phyloP scores from a whole-genome alignment of 139 green algal species.

The Pedinophyceae sp. region DNA sequence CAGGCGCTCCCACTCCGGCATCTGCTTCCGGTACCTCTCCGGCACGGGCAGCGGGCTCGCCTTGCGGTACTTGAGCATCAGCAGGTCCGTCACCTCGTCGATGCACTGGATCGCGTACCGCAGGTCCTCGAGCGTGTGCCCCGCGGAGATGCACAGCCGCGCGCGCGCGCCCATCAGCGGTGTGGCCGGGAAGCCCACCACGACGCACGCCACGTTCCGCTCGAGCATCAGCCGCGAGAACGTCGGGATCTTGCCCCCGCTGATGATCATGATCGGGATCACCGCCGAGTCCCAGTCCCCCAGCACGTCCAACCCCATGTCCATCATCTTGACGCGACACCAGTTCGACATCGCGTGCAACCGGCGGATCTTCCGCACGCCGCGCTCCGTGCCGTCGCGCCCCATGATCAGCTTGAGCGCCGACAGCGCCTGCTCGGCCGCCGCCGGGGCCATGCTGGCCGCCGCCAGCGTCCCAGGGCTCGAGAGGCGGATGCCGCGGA shows the following conservation, averaged over 20 bases:
- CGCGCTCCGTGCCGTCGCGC: constrained; percentile 27
- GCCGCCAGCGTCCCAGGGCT: constrained; percentile 69
- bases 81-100: constrained; percentile 9
- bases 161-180: constrained; percentile 63
- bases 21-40: neutral
- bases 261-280: constrained; percentile 96
- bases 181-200: constrained; percentile 94
- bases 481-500: constrained; percentile 54
- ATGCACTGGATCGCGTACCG: constrained; percentile 54
- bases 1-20: neutral
- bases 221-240: constrained; percentile 57
- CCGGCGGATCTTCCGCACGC: constrained; percentile 56
- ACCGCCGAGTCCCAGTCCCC: constrained; percentile 88
- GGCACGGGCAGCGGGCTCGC: too few species aligned
- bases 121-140: constrained; percentile 77
- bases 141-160: constrained; percentile 85
- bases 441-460: constrained; percentile 65
- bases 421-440: constrained; percentile 40
- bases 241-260: constrained; percentile 58
- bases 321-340: constrained; percentile 54
- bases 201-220: constrained; percentile 69
- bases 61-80: neutral
- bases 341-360: constrained; percentile 88
- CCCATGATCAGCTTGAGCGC: constrained; percentile 58
- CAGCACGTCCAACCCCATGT: constrained; percentile 76